Conservation (phyloP, 495 filamentous ascomycete genomes). For the Polyplosphaeria fusca region DNA sequence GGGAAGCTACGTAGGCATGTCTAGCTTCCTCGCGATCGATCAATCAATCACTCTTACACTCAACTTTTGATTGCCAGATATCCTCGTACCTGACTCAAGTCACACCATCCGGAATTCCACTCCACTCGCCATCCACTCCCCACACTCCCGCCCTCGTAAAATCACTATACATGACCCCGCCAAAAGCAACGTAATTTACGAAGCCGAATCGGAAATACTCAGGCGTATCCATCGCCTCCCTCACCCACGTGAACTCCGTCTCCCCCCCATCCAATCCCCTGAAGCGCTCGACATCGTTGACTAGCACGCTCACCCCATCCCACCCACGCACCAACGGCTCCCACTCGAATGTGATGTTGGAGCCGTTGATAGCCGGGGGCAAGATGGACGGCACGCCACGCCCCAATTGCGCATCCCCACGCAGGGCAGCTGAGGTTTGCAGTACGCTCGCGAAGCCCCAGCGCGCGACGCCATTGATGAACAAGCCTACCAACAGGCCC, state of each 20-base stretch:
- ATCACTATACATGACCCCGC: slow-evolving; percentile 49
- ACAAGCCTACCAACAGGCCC: slow-evolving; percentile 79
- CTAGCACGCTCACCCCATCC: slow-evolving; percentile 80
- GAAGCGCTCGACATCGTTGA: slow-evolving; percentile 90
- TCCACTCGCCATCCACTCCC: slow-evolving; percentile 67
- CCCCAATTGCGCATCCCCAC: slow-evolving; percentile 65
- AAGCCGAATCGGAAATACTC: slow-evolving; percentile 86
- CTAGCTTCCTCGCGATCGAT: too few species aligned
- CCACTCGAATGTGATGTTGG: slow-evolving; percentile 57
- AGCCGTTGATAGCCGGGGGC: slow-evolving; percentile 30
- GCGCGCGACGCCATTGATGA: slow-evolving; percentile 84
- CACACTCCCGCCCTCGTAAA: slow-evolving; percentile 82
- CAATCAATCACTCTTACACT: too few species aligned
- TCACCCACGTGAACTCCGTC: slow-evolving; percentile 31
- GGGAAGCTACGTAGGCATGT: too few species aligned
- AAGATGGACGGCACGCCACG: slow-evolving; percentile 63
- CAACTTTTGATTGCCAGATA: too few species aligned
- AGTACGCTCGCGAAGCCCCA: slow-evolving; percentile 91
- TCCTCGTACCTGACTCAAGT: slow-evolving; percentile 26
- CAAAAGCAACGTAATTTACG: slow-evolving; percentile 58
- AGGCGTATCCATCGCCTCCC: slow-evolving; percentile 31
- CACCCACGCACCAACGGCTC: slow-evolving; percentile 46
- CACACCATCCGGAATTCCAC: slow-evolving; percentile 47
- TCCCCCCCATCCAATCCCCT: slow-evolving; percentile 32
- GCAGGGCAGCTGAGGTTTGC: slow-evolving; percentile 73